Base-by-base conservation (phyloP, 345 rosid genomes). In the Erodium maritimum region DNA sequence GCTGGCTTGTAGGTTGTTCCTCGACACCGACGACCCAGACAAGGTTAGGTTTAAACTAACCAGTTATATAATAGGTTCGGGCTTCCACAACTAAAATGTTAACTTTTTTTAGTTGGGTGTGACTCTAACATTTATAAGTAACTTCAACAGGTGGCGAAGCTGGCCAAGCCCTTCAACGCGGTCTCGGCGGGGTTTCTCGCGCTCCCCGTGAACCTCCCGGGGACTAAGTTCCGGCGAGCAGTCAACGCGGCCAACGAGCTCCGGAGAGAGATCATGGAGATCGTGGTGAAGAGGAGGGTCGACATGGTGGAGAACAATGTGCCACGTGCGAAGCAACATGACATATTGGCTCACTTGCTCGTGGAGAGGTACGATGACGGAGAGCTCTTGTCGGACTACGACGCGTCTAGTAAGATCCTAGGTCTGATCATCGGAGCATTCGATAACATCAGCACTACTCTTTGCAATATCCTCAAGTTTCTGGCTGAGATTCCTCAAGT, bases 341-440 rank as follows among this genome's bases (percentile, higher is more conserved):
- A 48, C 19, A 17, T 48, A n/a, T 48, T 48, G 52, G 17, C 14
- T 13, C 52, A 48, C 52, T 48, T 48, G 6, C 14, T 48, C 16
- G n/a, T 48, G 52, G 52, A 48, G 52, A 48, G n/a, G 19, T 48
- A 48, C 52, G 52, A 48, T 13, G 52, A 48, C 16, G 52, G 52
- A n/a, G 52, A 48, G 52, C 19, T 13, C 19, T 13, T 48, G 52
- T 13, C 17, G 17, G 52, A 48, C 17, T 48, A 14, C 16, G 52
- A 48, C 6, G 19, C 4, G 19, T 14, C 52, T n/a, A 48, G 19
- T 17, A 48, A 48, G 52, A 13, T 48, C n/a, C 13, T 48, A 13
- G 52, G 52, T 13, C 13, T 48, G 52, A 14, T 48, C n/a, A n/a
- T 48, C 19, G 52, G 52, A 13, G 52, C 52, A 14, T 48, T 7